Evolutionary conservation across 2,329 filamentous ascomycete genomes (phyloP), one percentile per base, ranked within the genome.

Genomic region (Penicillium sp.): DNA sequence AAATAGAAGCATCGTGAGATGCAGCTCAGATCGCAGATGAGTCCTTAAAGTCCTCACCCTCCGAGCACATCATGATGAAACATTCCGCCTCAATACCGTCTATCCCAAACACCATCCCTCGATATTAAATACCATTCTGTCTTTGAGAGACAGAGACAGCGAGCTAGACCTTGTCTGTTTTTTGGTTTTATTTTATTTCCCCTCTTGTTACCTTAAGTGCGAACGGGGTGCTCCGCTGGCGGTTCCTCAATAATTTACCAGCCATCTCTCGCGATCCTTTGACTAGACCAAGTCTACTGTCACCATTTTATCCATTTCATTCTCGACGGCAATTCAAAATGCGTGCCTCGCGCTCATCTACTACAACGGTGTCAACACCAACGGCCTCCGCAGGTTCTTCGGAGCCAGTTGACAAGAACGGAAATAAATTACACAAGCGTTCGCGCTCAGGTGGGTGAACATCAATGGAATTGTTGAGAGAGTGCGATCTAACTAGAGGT

Each of bases 371-470:
- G 0, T 21, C 37, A 4, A 2, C n/a, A 1, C 8, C 37, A 42
- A 42, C n/a, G 0, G 8, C 57, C 31, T 45, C 54, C 6, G 33
- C 37, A 9, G 21, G 47, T 10, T 26, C 45, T 8, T 42, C 44
- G 3, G 42, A 27, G 25, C 3, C 21, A n/a, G 13, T 19, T 26
- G 37, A 50, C n/a, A 44, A 26, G 37, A 27, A 29, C n/a, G 19
- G 23, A 14, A 21, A 43, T 14, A 57, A 96, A 81, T 92, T 95
- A 88, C 93, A 97, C 78, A 88, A 92, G 75, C 87, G 93, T 72
- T 97, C 93, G 77, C 88, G 93, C 79, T 96, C 92, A 86, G 93
- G 93, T 96, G 84, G 72, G 89, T 85, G 25, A 25, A 62, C 67
- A 60, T 23, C 26, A 21, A 1, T 10, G 11, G 8, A 4, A 29